Conservation (phyloP, 23 red algal species). For the Gracilariopsis chorda region DNA sequence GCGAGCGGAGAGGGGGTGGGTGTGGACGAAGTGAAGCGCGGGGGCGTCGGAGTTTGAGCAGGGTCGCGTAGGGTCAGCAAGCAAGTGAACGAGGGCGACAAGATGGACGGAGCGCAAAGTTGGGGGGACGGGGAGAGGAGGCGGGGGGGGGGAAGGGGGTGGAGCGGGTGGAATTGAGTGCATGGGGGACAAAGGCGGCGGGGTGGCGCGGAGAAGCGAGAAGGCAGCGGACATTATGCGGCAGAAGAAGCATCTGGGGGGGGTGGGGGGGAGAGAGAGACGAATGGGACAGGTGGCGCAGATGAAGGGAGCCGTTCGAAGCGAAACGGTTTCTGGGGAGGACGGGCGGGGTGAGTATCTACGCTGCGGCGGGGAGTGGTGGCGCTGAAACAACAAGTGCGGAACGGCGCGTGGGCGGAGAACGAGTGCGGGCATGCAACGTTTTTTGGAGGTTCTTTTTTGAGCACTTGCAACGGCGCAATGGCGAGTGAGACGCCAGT, state of each 20-base stretch:
- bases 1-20: neutral
- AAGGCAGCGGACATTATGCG: neutral
- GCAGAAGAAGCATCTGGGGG: neutral
- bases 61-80: neutral
- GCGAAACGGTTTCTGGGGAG: too few species aligned
- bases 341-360: too few species aligned
- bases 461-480: too few species aligned
- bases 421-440: too few species aligned
- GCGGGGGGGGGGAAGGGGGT: neutral
- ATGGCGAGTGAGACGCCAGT: too few species aligned
- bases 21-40: neutral
- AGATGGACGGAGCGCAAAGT: neutral
- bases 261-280: neutral
- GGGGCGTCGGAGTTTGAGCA: neutral
- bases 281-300: neutral
- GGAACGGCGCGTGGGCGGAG: too few species aligned
- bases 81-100: neutral
- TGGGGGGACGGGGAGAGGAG: neutral
- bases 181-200: neutral
- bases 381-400: too few species aligned
- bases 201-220: neutral
- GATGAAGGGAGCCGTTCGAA: neutral
- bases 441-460: too few species aligned
- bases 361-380: too few species aligned
- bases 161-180: neutral